Base-by-base conservation (phyloP, 352 stramenopile species). In the Lagenidium giganteum region DNA sequence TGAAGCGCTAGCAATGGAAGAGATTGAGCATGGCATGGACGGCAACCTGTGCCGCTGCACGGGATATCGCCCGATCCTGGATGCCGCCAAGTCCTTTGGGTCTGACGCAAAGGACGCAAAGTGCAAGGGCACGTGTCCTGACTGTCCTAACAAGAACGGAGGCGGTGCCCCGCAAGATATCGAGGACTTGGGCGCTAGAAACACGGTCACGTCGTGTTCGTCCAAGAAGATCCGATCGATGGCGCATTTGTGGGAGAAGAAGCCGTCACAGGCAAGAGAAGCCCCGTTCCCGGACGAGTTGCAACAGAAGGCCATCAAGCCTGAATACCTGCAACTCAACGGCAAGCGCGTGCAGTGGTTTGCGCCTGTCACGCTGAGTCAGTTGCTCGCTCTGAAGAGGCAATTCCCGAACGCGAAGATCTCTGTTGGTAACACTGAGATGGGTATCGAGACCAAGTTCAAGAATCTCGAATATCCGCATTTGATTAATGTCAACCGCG, bases 31-130 rank as follows among this genome's bases (percentile, higher is more conserved):
- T 61, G 71, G 88, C 51, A 70, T 98, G 56, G 95, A 98, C 66
- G 93, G 95, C 20, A 98, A 98, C 61, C 57, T 98, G 23, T 98
- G 95, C 57, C 84, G 95, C 5, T 98, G 95, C 58, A 98, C 95
- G 2, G 80, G 80, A 16, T 93, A 93, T 41, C 77, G 80, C 12
- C 77, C 77, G 9, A 88, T 93, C 37, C 45, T 93, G 6, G 84
- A 96, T 27, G 81, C 84, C 1, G 83, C 84, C 40, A 93, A 95
- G 48, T 90, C 79, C 41, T 91, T 96, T 42, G 83, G 76, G 5
- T 64, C 57, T 11, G 81, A 95, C 54, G 80, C 66, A 18, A 34
- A 26, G 1, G 56, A 71, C 9, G 64, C 72, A 8, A 68, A 81
- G 20, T 90, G 77, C 65, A 84, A 83, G 39, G 72, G 70, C 11